Base-by-base conservation (phyloP, 2,329 filamentous ascomycete genomes). In the Tolypocladium pustulatum region DNA sequence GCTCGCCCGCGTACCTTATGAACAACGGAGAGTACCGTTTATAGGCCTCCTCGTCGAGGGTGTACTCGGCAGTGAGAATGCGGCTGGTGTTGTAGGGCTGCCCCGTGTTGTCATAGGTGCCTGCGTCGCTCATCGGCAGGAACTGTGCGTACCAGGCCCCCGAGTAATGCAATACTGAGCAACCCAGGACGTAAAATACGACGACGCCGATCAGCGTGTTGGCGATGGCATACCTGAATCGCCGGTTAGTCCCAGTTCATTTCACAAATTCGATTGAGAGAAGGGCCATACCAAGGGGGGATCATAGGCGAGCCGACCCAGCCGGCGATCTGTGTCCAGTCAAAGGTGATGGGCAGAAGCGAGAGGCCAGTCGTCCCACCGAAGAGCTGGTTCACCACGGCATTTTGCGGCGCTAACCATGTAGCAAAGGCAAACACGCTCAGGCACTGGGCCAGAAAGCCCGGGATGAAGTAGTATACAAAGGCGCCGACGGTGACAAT, bases 311-410 rank as follows among this genome's bases (percentile, higher is more conserved):
- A 88, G 36, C 82, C 82, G 56, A 88, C 76, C 61, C 83, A 90
- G 54, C 86, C 88, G 3, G 85, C 79, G 57, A 90, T 80, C 64
- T 89, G 85, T 6, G 85, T 87, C 87, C 88, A 90, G 74, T 91
- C 88, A 66, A 91, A 89, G 0, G 87, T 90, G 37, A 91, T 82
- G 1, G 88, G 87, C 8, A 90, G 72, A 34, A 91, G 66, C 0
- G 84, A 88, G 4, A 91, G 62, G 0, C 88, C 88, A 0, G 84
- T 87, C 55, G 77, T 78, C 1, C 85, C 86, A 2, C 88, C 88
- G 64, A 91, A 91, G 1, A 91, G 67, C 68, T 91, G 87, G 63
- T 91, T 91, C 43, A 91, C 71, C 12, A 89, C 73, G 0, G 82
- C 76, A 60, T 82, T 89, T 55, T 89, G 76, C 0, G 88, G 88